Conservation (phyloP, 73 alveolate genomes). For the Paramecium sonneborni region DNA sequence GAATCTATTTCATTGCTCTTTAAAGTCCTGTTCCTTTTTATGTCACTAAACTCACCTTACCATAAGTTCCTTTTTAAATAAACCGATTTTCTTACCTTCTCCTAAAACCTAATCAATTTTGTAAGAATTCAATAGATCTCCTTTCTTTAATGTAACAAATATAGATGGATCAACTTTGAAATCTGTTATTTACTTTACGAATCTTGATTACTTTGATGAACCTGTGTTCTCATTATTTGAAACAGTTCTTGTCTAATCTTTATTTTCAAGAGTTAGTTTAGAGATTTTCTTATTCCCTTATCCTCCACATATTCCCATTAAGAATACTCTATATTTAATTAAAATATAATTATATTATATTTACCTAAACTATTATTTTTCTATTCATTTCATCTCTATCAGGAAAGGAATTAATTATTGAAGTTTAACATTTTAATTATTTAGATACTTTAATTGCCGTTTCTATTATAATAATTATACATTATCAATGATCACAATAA, state of each 20-base stretch:
- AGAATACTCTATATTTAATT: not conserved
- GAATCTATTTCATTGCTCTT: conserved; percentile 67
- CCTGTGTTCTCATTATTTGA: not conserved
- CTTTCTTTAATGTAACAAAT: conserved; percentile 23
- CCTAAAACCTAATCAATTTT: conserved; percentile 17
- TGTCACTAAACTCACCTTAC: conserved; percentile 27
- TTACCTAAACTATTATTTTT: not conserved
- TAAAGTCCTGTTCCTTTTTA: conserved; percentile 55
- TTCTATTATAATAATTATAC: no score
- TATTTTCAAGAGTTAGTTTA: not conserved
- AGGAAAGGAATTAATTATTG: no score
- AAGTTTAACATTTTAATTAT: no score
- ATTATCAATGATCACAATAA: no score
- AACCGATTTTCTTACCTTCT: not conserved
- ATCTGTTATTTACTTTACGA: conserved; percentile 18
- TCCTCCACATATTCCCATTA: not conserved
- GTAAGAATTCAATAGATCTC: not conserved
- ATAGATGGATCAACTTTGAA: conserved; percentile 36
- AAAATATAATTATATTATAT: not conserved
- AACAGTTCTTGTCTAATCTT: not conserved
- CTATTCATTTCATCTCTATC: no score
- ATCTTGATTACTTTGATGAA: not conserved
- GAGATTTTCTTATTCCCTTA: not conserved
- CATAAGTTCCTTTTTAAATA: conserved; percentile 11
- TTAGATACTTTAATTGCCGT: no score